These are phyloP conservation scores for Cercospora beticola DNA, from an alignment of 2,329 filamentous ascomycete species.

Conservation along the genomic window DNA sequence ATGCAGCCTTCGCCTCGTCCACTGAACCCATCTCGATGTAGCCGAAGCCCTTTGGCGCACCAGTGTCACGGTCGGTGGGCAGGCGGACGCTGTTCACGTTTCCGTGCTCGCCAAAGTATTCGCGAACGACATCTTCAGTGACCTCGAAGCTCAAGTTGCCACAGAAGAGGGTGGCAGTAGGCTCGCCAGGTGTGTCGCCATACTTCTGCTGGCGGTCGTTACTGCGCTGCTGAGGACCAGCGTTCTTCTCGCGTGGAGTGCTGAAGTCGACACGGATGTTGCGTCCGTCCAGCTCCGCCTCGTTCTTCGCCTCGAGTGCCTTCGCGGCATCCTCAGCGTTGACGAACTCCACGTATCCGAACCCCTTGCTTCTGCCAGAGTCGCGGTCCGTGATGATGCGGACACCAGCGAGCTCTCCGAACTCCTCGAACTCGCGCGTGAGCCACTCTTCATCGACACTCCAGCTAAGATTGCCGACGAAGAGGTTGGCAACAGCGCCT, in stretches of 20 bases:
- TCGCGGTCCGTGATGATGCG: constrained; percentile 83
- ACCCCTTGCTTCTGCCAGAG: constrained; percentile 79
- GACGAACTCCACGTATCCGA: constrained; percentile 88
- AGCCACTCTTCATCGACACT: constrained; percentile 82
- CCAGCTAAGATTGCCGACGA: constrained; percentile 89
- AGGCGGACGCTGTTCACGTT: constrained; percentile 77
- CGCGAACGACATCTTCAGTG: constrained; percentile 70
- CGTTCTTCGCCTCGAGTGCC: constrained; percentile 73
- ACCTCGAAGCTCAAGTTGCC: constrained; percentile 87
- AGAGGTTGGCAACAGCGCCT: constrained; percentile 65
- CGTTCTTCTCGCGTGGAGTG: constrained; percentile 60
- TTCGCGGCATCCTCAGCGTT: constrained; percentile 65
- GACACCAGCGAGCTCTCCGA: constrained; percentile 68
- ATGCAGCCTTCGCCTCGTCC: constrained; percentile 77
- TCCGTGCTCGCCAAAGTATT: constrained; percentile 71
- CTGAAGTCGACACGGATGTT: constrained; percentile 77
- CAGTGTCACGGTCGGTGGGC: constrained; percentile 82
- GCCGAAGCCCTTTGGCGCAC: constrained; percentile 86
- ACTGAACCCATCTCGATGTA: constrained; percentile 82
- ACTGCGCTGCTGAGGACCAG: constrained; percentile 44
- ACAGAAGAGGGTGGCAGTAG: constrained; percentile 84
- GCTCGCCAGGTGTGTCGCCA: constrained; percentile 75
- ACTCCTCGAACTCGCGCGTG: constrained; percentile 75
- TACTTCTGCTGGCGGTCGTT: constrained; percentile 64
- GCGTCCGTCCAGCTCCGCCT: constrained; percentile 71